Conservation (phyloP, 805 yeast genomes). For the Myxozyma geophila region DNA sequence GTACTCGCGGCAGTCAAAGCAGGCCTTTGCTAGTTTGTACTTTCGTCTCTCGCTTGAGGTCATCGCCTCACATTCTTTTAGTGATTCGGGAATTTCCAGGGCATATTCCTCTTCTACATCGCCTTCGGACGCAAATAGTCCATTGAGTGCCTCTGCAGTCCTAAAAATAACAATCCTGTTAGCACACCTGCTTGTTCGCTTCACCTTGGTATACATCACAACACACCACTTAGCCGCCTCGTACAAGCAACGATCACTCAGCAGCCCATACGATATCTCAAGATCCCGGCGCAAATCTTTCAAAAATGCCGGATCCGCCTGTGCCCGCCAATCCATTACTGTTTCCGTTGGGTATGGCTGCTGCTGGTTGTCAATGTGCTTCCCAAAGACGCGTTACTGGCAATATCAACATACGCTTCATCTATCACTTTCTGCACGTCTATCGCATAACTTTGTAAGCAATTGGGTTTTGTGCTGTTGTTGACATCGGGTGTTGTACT, state of each 20-base stretch:
- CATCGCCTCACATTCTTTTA: slow-evolving; percentile 14
- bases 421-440: neutral
- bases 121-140: slow-evolving; percentile 48
- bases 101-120: slow-evolving; percentile 33
- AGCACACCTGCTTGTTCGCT: neutral
- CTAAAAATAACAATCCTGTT: slow-evolving; percentile 27
- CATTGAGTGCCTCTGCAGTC: slow-evolving; percentile 75
- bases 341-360: neutral
- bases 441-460: neutral
- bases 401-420: slow-evolving; percentile 5
- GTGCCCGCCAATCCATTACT: neutral
- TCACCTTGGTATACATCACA: neutral
- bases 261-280: slow-evolving; percentile 50
- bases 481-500: neutral
- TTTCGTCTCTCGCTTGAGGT: slow-evolving; percentile 48
- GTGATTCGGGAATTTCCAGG: neutral
- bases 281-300: slow-evolving; percentile 39
- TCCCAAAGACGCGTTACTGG: neutral
- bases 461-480: neutral
- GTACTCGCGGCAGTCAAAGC: slow-evolving; percentile 83
- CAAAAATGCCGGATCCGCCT: slow-evolving; percentile 5
- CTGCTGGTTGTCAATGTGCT: neutral
- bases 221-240: slow-evolving; percentile 74
- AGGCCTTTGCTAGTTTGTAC: slow-evolving; percentile 66
- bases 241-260: slow-evolving; percentile 63